Conservation (phyloP, 1,139 yeast genomes). For the Diutina siamensis region DNA sequence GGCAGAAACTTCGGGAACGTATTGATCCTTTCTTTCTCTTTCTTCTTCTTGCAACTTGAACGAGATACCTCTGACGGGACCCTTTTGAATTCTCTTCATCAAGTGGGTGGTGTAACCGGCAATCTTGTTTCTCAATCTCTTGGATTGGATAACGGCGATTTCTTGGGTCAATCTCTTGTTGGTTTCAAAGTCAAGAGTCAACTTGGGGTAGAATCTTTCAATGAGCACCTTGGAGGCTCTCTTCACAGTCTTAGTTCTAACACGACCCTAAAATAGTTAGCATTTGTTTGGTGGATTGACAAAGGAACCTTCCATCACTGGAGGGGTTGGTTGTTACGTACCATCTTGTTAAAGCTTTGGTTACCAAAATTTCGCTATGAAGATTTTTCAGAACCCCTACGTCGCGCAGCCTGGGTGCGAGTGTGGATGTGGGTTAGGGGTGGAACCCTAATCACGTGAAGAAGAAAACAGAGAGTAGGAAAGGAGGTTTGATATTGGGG, state of each 20-base stretch:
- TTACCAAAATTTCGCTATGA: neutral
- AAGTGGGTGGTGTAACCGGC: conserved; percentile 99
- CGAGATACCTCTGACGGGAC: conserved; percentile 99
- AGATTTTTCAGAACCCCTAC: conserved; percentile 1
- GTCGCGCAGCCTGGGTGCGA: neutral
- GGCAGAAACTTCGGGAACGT: conserved; percentile 99
- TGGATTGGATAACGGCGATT: conserved; percentile 98
- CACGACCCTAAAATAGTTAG: conserved; percentile 67
- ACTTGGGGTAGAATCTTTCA: conserved; percentile 99
- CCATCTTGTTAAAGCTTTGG: conserved; percentile 1
- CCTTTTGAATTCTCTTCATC: conserved; percentile 99
- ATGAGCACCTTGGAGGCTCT: conserved; percentile 99
- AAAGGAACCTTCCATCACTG: neutral
- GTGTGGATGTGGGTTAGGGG: neutral
- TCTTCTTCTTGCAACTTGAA: conserved; percentile 99
- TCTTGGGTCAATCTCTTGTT: conserved; percentile 99
- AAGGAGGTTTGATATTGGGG: neutral
- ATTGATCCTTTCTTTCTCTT: conserved; percentile 99
- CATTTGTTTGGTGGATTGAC: neutral
- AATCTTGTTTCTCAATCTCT: conserved; percentile 99
- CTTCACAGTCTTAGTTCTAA: conserved; percentile 99
- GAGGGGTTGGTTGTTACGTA: neutral
- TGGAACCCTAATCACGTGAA: conserved; percentile 6
- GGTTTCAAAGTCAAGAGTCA: conserved; percentile 99
- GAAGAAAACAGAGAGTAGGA: neutral